phyloP scores from a whole-genome alignment of 179 eudicot species.

The Actinidia polygama region DNA sequence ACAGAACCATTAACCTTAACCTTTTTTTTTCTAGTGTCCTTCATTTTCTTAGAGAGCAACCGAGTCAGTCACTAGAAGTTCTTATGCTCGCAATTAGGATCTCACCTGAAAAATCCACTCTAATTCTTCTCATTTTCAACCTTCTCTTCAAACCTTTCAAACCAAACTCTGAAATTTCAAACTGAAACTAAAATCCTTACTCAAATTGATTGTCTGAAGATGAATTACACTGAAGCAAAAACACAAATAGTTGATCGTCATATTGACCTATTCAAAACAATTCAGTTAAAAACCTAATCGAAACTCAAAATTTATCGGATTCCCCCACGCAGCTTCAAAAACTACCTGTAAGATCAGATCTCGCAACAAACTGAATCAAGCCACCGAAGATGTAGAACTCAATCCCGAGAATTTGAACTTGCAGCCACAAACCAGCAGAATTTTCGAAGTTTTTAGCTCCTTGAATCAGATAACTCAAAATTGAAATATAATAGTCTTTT shows the following conservation, averaged over 20 bases:
- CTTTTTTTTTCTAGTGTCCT: not conserved
- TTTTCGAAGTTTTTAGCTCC: not conserved
- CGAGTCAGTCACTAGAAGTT: not conserved
- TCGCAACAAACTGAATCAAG: not conserved
- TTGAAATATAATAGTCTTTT: no score
- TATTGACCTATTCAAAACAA: not conserved
- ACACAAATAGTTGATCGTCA: not conserved
- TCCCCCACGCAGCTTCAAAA: not conserved
- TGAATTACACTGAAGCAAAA: not conserved
- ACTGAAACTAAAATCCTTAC: not conserved
- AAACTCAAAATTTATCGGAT: not conserved
- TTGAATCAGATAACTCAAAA: slow-evolving; percentile 9
- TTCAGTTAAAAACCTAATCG: not conserved
- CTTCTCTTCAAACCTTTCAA: not conserved
- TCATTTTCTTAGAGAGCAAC: not conserved
- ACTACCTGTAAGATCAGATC: not conserved
- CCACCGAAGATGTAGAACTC: not conserved
- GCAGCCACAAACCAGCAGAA: not conserved
- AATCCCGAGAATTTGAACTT: not conserved
- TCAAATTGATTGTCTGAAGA: not conserved
- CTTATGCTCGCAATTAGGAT: not conserved
- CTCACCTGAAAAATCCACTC: not conserved
- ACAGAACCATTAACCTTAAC: not conserved
- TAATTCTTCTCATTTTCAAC: not conserved
- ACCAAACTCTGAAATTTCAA: not conserved